A percentile compares a stretch with the other conserved stretches of the same genome.
Evolutionary conservation across 495 filamentous ascomycete genomes (phyloP).

Genomic region (Talaromyces ruber): DNA sequence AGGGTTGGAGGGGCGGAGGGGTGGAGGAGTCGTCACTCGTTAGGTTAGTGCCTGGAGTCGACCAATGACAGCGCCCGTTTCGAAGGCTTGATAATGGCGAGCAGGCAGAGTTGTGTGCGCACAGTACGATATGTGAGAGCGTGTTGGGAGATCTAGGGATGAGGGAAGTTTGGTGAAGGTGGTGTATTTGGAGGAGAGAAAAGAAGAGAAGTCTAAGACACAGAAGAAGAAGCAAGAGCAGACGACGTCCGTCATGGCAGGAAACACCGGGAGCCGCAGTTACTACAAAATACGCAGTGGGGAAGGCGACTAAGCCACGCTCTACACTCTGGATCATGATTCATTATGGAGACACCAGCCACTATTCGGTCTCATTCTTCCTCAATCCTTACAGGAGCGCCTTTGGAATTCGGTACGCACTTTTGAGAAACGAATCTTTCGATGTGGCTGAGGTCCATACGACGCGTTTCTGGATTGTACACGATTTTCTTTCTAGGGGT

Average conservation of each 20-base stretch:
- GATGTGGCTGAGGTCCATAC: background rate
- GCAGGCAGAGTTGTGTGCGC: background rate
- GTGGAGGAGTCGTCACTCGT: conserved; percentile 1
- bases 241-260: background rate
- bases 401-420: background rate
- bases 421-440: background rate
- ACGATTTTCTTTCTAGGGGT: background rate
- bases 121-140: background rate
- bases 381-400: background rate
- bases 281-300: background rate
- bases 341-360: background rate
- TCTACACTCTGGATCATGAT: background rate
- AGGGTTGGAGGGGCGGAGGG: conserved; percentile 3
- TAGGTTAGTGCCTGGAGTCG: background rate
- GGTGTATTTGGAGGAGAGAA: background rate
- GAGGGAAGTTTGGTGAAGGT: background rate
- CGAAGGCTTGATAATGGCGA: background rate
- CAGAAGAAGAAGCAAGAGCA: background rate
- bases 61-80: background rate
- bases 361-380: background rate
- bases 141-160: background rate
- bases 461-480: background rate
- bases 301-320: background rate
- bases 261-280: background rate
- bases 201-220: background rate